Evolutionary conservation across 805 yeast species (phyloP).

Genomic region (Ogataea methanolica): DNA sequence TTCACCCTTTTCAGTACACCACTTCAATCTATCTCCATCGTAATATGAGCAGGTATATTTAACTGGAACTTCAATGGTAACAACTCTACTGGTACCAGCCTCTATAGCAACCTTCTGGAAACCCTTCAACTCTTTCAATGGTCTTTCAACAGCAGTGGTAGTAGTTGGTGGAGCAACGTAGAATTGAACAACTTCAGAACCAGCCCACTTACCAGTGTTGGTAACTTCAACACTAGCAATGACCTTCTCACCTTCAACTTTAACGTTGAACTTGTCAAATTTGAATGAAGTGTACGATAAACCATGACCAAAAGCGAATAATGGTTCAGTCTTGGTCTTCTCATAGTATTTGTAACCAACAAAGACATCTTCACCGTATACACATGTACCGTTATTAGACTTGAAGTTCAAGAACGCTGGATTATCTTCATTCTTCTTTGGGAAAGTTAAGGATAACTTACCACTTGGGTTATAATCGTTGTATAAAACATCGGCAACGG

Average conservation of each 20-base stretch:
- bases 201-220: constrained; percentile 45
- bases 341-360: constrained; percentile 63
- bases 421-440: constrained; percentile 45
- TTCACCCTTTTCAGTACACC: constrained; percentile 49
- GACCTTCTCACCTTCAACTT: constrained; percentile 18
- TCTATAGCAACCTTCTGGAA: constrained; percentile 44
- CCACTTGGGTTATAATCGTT: constrained; percentile 62
- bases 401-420: constrained; percentile 52
- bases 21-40: constrained; percentile 42
- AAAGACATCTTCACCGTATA: constrained; percentile 63
- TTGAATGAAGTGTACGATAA: constrained; percentile 54
- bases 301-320: constrained; percentile 62
- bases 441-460: constrained; percentile 53
- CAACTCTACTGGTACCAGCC: constrained; percentile 39
- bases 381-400: constrained; percentile 47
- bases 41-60: constrained; percentile 53
- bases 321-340: constrained; percentile 40
- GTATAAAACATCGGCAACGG: constrained; percentile 54
- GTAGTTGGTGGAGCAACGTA: constrained; percentile 39
- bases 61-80: constrained; percentile 34
- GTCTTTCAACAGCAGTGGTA: constrained; percentile 33
- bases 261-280: constrained; percentile 34
- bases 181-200: constrained; percentile 53
- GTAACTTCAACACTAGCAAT: constrained; percentile 35
- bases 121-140: constrained; percentile 57